Evolutionary conservation across 495 filamentous ascomycete species (phyloP).

Genomic region (Evansstolkia leycettana): DNA sequence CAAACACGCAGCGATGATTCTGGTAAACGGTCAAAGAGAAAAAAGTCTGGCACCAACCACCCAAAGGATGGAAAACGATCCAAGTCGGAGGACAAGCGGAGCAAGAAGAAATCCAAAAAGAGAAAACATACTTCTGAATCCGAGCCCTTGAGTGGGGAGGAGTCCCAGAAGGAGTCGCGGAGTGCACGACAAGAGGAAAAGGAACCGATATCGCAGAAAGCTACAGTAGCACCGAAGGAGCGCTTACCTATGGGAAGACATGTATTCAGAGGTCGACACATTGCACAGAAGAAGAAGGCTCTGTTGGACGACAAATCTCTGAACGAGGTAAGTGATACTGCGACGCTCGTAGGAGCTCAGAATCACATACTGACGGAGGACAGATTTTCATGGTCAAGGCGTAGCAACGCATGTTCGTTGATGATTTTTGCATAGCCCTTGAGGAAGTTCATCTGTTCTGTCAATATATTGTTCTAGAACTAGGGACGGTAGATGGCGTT

Average conservation of each 20-base stretch:
- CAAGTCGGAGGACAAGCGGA: conserved; percentile 21
- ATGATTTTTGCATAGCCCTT: too few species aligned
- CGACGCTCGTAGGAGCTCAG: too few species aligned
- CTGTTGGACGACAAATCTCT: conserved; percentile 58
- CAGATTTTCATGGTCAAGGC: conserved; percentile 68
- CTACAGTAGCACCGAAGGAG: conserved; percentile 23
- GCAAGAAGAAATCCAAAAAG: conserved; percentile 38
- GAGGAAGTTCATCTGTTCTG: too few species aligned
- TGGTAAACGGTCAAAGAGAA: conserved; percentile 6
- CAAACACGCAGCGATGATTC: conserved; percentile 2
- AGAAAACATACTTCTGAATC: conserved; percentile 15
- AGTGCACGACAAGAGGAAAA: conserved; percentile 5
- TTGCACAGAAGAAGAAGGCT: conserved; percentile 67
- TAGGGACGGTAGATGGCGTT: too few species aligned
- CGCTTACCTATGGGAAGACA: conserved; percentile 42
- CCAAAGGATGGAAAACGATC: conserved; percentile 8
- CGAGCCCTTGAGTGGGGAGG: neutral
- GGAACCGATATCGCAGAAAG: conserved; percentile 6
- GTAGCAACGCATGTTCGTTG: conserved; percentile 9
- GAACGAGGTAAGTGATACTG: conserved; percentile 51
- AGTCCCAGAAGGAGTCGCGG: too few species aligned
- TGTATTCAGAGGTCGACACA: conserved; percentile 55
- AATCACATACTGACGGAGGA: conserved; percentile 20
- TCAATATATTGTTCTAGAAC: too few species aligned
- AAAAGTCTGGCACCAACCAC: conserved; percentile 1